Base-by-base conservation (phyloP, 768 basidiomycete genomes). In the Pisolithus microcarpus region DNA sequence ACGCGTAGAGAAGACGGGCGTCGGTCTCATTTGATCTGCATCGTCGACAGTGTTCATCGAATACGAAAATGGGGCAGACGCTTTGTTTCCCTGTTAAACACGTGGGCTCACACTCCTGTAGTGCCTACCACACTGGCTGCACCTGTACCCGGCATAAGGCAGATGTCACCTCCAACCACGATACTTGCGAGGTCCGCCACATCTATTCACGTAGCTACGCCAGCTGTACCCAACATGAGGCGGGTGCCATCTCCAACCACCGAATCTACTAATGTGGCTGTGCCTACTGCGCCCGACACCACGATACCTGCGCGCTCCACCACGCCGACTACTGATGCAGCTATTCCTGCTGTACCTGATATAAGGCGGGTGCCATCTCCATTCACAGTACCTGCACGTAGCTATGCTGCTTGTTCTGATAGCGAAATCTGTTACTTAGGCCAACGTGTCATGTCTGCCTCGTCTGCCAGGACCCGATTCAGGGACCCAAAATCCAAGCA, bases 381-480 rank as follows among this genome's bases (percentile, higher is more conserved):
- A 11, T 21, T 0, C 39, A 31, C 3, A 2, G 21, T 46, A 3
- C 49, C 23, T 0, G 24, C 24, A 24, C 10, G 8, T 30, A 7
- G 16, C n/a, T 44, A 2, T 26, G 1, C 34, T 40, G 0, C 19
- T 24, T 34, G 4, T 43, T 13, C 52, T 56, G 6, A 44, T 23
- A n/a, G 55, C 15, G 24, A 49, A 21, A 9, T 24, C 10, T 7
- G 24, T 23, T 1, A 28, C 5, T 24, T 34, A 57, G 56, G 37
- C 51, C 48, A 19, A 62, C 62, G 30, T 63, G 65, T 43, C 62
- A 67, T 37, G 55, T 61, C 16, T 72, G 71, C 53, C 62, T 70
- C 16, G 55, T 68, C 16, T 72, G 71, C 49, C 63, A 60, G 38
- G 70, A 72, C 28, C 55, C 60, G 1, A 70, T 70, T 23, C 24